These are phyloP conservation scores for Naumovozyma castellii DNA, from an alignment of 805 yeast species.

Conservation along the genomic window DNA sequence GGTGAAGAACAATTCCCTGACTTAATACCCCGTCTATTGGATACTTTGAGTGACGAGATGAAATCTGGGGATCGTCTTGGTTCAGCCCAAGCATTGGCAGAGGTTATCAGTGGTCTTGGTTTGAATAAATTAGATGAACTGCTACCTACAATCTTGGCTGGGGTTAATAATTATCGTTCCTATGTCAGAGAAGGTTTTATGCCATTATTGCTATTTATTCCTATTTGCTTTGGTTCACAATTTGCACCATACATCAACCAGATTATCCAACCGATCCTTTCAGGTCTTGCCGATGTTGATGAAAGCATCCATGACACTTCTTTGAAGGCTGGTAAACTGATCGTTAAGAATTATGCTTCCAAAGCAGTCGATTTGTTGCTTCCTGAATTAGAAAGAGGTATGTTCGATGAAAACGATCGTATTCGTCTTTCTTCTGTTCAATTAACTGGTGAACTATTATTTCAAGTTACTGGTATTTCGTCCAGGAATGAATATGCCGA, in stretches of 20 bases:
- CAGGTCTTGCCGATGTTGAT: conserved; percentile 82
- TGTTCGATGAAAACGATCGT: conserved; percentile 72
- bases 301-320: conserved; percentile 85
- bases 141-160: conserved; percentile 66
- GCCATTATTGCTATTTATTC: conserved; percentile 81
- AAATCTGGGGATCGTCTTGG: conserved; percentile 90
- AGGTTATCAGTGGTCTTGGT: conserved; percentile 89
- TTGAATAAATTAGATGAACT: conserved; percentile 77
- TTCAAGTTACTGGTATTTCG: conserved; percentile 86
- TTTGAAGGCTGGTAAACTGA: conserved; percentile 81
- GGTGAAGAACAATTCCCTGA: conserved; percentile 96
- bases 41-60: conserved; percentile 64
- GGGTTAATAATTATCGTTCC: conserved; percentile 56
- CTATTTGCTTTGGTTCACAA: conserved; percentile 88
- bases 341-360: conserved; percentile 83
- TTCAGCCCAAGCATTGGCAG: conserved; percentile 93
- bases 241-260: conserved; percentile 80
- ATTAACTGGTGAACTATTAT: conserved; percentile 86
- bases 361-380: conserved; percentile 86
- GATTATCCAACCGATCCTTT: conserved; percentile 84
- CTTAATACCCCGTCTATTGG: conserved; percentile 70
- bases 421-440: conserved; percentile 91
- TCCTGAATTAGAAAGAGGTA: conserved; percentile 88
- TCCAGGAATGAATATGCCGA: conserved; percentile 61
- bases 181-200: conserved; percentile 84